Evolutionary conservation across 108 stramenopile genomes (phyloP), one percentile per base, ranked within the genome.

Genomic region (Skeletonema grethae): DNA sequence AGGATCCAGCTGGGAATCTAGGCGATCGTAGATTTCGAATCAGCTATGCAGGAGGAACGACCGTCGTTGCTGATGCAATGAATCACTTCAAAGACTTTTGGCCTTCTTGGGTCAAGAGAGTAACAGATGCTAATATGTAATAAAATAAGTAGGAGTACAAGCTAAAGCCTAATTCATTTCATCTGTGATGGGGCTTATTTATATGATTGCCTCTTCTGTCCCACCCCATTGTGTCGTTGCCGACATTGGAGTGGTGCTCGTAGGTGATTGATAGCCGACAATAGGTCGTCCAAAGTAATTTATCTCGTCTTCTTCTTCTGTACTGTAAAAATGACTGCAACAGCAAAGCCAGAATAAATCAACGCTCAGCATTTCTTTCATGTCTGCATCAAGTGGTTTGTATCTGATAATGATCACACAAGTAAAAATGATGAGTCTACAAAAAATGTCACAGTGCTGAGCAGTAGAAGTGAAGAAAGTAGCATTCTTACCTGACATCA

Each of bases 1-100:
- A 97, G 72, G 93, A 95, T 79, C 90, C 90, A 16, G 32, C 78
- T 7, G 73, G 67, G 18, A 70, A 60, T 25, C 28, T 92, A 10
- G 96, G 96, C 20, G 83, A 90, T 65, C 67, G 90, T 6, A 86
- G 96, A 48, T 88, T 97, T 64, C 87, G 96, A 7, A 91, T 97
- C 18, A 86, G 85, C 57, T 97, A 94, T 71, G 91, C 93, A 10
- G 95, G 93, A 12, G 92, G 89, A 28, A 73, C 86, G 4, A 86
- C 85, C 35, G 89, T 81, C 9, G 85, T 84, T 4, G 30, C 57
- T 32, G 55, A 76, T 22, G 95, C 86, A 7, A 89, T 94, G 92
- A 74, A 82, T 38, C 74, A 78, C 59, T 92, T 96, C 58, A 72
- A 66, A 58, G 45, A 69, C 12, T 95, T 92, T 74, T 95, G 88